Conservation (phyloP, 331 rosid species). For the Stylosanthes scabra region DNA sequence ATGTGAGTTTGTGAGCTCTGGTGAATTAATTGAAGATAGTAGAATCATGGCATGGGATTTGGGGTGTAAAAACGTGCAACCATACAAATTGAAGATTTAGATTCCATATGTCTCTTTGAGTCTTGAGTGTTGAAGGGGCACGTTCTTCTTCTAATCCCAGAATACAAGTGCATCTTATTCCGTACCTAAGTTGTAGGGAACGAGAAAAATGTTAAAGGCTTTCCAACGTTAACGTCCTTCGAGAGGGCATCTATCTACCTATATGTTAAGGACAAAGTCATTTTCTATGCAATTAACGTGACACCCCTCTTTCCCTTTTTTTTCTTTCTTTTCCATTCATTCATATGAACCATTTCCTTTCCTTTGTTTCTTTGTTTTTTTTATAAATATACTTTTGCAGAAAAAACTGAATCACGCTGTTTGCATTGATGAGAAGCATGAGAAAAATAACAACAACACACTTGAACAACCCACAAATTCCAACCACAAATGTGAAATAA, state of each 20-base stretch:
- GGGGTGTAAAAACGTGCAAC: no score
- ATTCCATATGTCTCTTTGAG: neutral
- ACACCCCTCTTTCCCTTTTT: neutral
- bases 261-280: neutral
- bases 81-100: neutral
- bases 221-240: neutral
- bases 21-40: neutral
- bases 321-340: neutral
- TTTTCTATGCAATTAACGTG: neutral
- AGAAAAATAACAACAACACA: neutral
- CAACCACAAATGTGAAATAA: no score
- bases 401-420: conserved; percentile 4
- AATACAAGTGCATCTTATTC: neutral
- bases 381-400: neutral
- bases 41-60: neutral
- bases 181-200: no score
- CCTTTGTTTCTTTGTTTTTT: neutral
- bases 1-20: neutral
- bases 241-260: neutral
- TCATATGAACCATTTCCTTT: neutral
- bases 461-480: no score
- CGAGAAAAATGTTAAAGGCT: neutral
- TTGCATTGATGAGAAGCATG: neutral
- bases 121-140: no score
- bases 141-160: neutral